Evolutionary conservation across 2,329 filamentous ascomycete genomes (phyloP).

Genomic region (Botryosphaeria dothidea): DNA sequence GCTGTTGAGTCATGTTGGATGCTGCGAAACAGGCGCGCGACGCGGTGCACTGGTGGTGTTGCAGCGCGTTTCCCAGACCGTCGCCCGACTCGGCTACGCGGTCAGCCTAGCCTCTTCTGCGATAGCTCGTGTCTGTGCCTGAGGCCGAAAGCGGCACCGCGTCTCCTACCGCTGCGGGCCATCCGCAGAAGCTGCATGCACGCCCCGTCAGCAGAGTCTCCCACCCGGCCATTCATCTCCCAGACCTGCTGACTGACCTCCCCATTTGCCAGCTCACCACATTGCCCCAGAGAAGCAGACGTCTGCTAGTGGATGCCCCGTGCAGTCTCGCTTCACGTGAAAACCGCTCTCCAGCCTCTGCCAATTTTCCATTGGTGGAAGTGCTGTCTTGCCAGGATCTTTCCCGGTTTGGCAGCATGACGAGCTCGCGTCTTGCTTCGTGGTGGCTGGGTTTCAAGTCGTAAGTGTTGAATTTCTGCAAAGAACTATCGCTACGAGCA

Average conservation of each 20-base stretch:
- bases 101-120: not conserved
- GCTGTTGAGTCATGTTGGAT: not conserved
- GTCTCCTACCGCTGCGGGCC: not conserved
- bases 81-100: not conserved
- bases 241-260: not conserved
- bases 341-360: not conserved
- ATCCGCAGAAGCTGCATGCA: not conserved
- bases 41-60: not conserved
- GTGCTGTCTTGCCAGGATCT: not conserved
- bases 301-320: not conserved
- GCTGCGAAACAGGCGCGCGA: not conserved
- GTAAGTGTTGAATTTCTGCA: too few relatives aligned
- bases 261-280: not conserved
- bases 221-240: not conserved
- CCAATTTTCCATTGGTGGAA: not conserved
- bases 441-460: not conserved
- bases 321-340: not conserved
- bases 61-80: not conserved
- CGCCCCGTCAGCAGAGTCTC: not conserved
- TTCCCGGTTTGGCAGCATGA: not conserved
- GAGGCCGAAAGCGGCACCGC: slow-evolving; percentile 1
- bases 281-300: not conserved
- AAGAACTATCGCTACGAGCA: not conserved
- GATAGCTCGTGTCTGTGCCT: not conserved
- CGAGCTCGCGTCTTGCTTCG: not conserved